phyloP scores from a whole-genome alignment of 2,329 filamentous ascomycete genomes.

The Xylariaceae sp. region DNA sequence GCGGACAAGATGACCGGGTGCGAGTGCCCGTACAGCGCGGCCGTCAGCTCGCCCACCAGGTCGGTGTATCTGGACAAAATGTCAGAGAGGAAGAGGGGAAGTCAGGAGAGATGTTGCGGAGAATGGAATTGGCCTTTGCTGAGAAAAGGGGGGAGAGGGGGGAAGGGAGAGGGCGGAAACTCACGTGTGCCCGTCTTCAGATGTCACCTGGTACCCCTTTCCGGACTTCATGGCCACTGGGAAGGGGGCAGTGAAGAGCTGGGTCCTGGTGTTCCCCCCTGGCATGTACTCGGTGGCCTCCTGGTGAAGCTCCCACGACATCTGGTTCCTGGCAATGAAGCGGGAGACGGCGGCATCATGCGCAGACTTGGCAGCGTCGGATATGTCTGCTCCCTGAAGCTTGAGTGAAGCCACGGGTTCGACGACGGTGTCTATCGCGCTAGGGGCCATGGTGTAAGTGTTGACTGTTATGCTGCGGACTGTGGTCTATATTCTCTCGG shows the following conservation, averaged over 20 bases:
- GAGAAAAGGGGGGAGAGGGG: neutral
- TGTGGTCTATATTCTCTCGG: neutral
- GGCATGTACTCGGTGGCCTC: constrained; percentile 24
- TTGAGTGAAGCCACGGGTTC: neutral
- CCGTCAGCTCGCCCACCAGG: constrained; percentile 55
- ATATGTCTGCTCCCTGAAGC: neutral
- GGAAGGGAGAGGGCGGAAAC: neutral
- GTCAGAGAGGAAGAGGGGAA: neutral
- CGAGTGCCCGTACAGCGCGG: constrained; percentile 59
- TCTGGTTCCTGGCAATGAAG: neutral
- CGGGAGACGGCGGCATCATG: neutral
- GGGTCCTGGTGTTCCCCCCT: constrained; percentile 23
- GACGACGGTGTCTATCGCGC: neutral
- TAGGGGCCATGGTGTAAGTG: neutral
- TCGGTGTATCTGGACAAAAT: constrained; percentile 39
- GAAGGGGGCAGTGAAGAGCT: constrained; percentile 32
- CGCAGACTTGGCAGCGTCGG: neutral
- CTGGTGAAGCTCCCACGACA: constrained; percentile 19
- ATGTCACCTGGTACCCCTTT: constrained; percentile 27
- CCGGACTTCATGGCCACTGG: constrained; percentile 33
- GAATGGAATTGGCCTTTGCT: too few species aligned
- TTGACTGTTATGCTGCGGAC: neutral
- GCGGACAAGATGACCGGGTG: constrained; percentile 44
- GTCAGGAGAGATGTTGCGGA: too few species aligned
- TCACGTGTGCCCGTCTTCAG: constrained; percentile 31